A percentile compares a stretch with the other conserved stretches of the same genome.
phyloP scores from a whole-genome alignment of 208 protist genomes.

The Wallacemonas sp. region DNA sequence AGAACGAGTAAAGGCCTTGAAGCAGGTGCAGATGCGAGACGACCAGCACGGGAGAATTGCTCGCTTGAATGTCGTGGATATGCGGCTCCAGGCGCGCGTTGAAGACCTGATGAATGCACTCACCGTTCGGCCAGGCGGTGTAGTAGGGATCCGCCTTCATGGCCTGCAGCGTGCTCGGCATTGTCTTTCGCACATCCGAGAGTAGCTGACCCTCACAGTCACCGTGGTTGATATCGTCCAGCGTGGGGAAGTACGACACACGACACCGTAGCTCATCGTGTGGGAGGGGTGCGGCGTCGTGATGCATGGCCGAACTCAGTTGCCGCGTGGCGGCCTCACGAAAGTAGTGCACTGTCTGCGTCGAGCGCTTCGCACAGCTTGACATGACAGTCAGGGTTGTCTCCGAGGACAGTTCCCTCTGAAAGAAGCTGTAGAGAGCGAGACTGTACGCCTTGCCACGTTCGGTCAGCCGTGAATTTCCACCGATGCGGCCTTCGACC shows the following conservation, averaged over 20 bases:
- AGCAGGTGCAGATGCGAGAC: conserved; percentile 78
- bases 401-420: conserved; percentile 30
- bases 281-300: not conserved
- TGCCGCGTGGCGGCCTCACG: conserved; percentile 45
- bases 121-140: conserved; percentile 86
- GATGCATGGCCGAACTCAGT: conserved; percentile 5
- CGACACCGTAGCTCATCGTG: conserved; percentile 44
- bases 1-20: conserved; percentile 87
- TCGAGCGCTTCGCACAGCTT: conserved; percentile 81
- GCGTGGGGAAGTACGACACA: conserved; percentile 81
- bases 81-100: conserved; percentile 85
- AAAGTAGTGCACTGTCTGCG: conserved; percentile 82
- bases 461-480: conserved; percentile 79
- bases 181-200: conserved; percentile 63
- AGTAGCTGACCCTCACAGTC: conserved; percentile 84
- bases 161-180: conserved; percentile 72
- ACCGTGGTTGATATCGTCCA: conserved; percentile 87
- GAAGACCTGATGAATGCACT: conserved; percentile 89
- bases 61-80: conserved; percentile 91
- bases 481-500: conserved; percentile 69
- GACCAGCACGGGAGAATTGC: conserved; percentile 68
- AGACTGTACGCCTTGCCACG: conserved; percentile 72
- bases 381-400: conserved; percentile 67
- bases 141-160: conserved; percentile 87
- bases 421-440: conserved; percentile 71